These are phyloP conservation scores for Pseudogymnoascus pannorum DNA, from an alignment of 2,329 filamentous ascomycete genomes.

Conservation along the genomic window DNA sequence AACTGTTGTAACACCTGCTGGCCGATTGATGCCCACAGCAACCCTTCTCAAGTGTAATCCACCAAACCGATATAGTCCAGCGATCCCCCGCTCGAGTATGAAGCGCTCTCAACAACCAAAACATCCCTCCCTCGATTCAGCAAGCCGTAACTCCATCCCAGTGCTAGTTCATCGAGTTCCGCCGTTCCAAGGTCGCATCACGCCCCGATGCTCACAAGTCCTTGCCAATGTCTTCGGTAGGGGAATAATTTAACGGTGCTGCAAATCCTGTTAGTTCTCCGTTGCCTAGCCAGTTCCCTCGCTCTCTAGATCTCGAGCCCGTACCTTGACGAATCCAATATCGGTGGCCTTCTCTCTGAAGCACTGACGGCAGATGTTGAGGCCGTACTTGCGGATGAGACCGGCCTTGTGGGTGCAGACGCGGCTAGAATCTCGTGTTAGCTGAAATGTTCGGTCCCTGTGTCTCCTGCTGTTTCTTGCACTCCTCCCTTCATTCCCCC, in stretches of 20 bases:
- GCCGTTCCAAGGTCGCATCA: constrained; percentile 10
- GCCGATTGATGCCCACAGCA: constrained; percentile 1
- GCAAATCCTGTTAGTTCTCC: constrained; percentile 10
- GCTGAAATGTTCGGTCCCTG: constrained; percentile 10
- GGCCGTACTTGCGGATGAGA: constrained; percentile 99
- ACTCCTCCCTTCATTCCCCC: constrained; percentile 20
- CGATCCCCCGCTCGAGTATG: constrained; percentile 8
- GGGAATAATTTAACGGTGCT: constrained; percentile 13
- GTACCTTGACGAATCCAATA: constrained; percentile 67
- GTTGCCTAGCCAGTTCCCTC: not conserved
- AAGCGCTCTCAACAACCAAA: constrained; percentile 9
- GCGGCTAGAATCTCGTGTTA: constrained; percentile 45
- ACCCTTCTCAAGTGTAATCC: constrained; percentile 3
- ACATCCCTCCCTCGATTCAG: constrained; percentile 11
- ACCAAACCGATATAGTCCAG: constrained; percentile 7
- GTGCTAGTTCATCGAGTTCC: constrained; percentile 11
- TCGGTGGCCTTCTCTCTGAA: constrained; percentile 68
- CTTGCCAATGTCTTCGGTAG: constrained; percentile 9
- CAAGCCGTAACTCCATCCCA: constrained; percentile 11
- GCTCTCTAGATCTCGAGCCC: constrained; percentile 10
- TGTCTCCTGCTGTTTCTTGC: constrained; percentile 7
- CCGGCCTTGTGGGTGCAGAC: constrained; percentile 92
- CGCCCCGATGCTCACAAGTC: constrained; percentile 7
- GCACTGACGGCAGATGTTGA: constrained; percentile 79
- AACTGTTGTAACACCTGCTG: constrained; percentile 7